Base-by-base conservation (phyloP, 2,329 filamentous ascomycete species). In the Paecilomyces niveus region DNA sequence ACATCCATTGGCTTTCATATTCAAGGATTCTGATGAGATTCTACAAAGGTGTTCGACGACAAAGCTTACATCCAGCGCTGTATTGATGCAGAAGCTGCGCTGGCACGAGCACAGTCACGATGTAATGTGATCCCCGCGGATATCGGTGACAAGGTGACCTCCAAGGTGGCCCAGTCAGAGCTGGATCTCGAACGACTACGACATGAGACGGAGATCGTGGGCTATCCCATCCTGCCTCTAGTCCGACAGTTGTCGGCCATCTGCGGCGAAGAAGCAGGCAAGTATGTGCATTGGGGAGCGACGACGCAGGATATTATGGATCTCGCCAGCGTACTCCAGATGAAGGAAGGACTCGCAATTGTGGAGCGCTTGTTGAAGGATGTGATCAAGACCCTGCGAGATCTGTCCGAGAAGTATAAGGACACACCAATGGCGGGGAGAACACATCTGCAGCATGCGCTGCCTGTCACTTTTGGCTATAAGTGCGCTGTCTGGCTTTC, bases 251-350 rank as follows among this genome's bases (percentile, higher is more conserved):
- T 83, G 24, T 75, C 75, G 1, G 68, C 70, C 29, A 67, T 68
- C n/a, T 68, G 64, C 24, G 67, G 64, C 13, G 67, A 71, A 32
- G 63, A 70, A 4, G 67, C 65, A 11, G 74, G 68, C n/a, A 73
- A 76, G 59, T 84, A 82, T 62, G 77, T 84, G 10, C 82, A 84
- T 64, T 84, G 82, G 81, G 82, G 82, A 8, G 81, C 82, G 1
- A 84, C 82, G 0, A 85, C 82, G 0, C 82, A 85, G 61, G 82
- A 85, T 62, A 83, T 84, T 59, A 84, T 83, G 81, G 82, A 84
- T 61, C 70, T 78, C 0, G 82, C 81, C 0, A 79, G 76, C 11
- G 71, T 83, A 1, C 64, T 85, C 8, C 82, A 84, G 62, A 82
- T 83, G 67, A 79, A 81, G 50, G 63, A 74, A 11, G 81, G 81